phyloP scores from a whole-genome alignment of 169 alveolate species.

The Blepharisma undulans region DNA sequence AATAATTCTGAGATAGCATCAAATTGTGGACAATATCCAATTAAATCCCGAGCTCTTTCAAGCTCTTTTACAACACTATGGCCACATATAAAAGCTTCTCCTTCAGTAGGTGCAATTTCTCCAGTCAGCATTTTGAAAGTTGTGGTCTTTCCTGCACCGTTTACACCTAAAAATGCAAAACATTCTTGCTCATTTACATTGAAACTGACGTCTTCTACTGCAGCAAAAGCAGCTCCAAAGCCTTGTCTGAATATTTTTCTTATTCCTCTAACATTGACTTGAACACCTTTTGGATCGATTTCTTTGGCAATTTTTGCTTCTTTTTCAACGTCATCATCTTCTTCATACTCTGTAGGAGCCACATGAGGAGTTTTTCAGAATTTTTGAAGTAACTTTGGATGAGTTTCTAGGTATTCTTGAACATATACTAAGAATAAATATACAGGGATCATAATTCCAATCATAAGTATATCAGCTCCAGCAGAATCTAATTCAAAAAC shows the following conservation, averaged over 20 bases:
- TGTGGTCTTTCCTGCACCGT: slow-evolving; percentile 90
- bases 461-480: slow-evolving; percentile 45
- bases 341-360: slow-evolving; percentile 36
- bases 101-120: slow-evolving; percentile 69
- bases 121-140: slow-evolving; percentile 84
- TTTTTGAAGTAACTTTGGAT: neutral
- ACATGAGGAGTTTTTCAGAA: slow-evolving; percentile 22
- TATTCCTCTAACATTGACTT: slow-evolving; percentile 53
- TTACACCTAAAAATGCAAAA: slow-evolving; percentile 67
- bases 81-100: slow-evolving; percentile 70
- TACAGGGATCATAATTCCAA: slow-evolving; percentile 27
- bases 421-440: slow-evolving; percentile 35
- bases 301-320: slow-evolving; percentile 47
- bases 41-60: slow-evolving; percentile 52
- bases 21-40: slow-evolving; percentile 84
- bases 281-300: slow-evolving; percentile 47
- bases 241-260: slow-evolving; percentile 56
- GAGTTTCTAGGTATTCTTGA: slow-evolving; percentile 41
- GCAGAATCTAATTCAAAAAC: slow-evolving; percentile 44
- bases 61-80: slow-evolving; percentile 53
- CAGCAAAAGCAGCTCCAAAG: slow-evolving; percentile 69
- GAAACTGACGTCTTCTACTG: slow-evolving; percentile 73
- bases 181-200: slow-evolving; percentile 77
- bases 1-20: slow-evolving; percentile 71
- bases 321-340: slow-evolving; percentile 19